Evolutionary conservation across 1,284 basidiomycete genomes (phyloP).

Genomic region (Fomitopsis betulina): DNA sequence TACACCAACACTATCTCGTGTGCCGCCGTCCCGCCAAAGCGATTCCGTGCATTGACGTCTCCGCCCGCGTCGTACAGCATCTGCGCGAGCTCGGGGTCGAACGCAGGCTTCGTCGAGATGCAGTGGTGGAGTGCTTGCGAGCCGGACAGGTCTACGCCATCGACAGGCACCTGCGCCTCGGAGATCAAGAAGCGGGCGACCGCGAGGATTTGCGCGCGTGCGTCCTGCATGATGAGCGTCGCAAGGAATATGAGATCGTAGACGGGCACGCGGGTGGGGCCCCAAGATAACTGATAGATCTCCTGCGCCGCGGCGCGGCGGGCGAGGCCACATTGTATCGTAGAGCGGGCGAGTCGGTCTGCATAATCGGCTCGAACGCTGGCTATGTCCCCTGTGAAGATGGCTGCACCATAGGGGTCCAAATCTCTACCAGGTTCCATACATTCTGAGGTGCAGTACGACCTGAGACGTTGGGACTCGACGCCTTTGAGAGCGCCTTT

Average conservation of each 20-base stretch:
- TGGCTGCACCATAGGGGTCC: conserved; percentile 23
- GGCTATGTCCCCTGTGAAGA: neutral
- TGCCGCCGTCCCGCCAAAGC: conserved; percentile 35
- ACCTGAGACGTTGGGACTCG: conserved; percentile 33
- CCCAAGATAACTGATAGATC: conserved; percentile 25
- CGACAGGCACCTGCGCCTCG: conserved; percentile 31
- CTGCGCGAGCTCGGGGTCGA: conserved; percentile 38
- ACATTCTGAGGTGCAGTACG: conserved; percentile 27
- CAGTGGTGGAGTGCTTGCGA: conserved; percentile 36
- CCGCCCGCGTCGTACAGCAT: conserved; percentile 36
- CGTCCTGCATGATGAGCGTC: neutral
- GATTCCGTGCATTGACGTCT: conserved; percentile 35
- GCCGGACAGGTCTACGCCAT: conserved; percentile 35
- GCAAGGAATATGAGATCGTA: neutral
- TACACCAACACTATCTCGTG: conserved; percentile 35
- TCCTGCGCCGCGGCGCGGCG: neutral
- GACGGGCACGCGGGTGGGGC: conserved; percentile 14
- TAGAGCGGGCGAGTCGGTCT: neutral
- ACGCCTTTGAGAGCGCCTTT: conserved; percentile 29
- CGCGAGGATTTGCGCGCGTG: neutral
- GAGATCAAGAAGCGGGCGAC: neutral
- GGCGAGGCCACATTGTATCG: neutral
- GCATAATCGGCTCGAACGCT: conserved; percentile 25
- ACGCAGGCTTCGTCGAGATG: conserved; percentile 36
- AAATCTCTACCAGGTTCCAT: conserved; percentile 32